phyloP scores from a whole-genome alignment of 768 basidiomycete genomes.

The Flagelloscypha sp. region DNA sequence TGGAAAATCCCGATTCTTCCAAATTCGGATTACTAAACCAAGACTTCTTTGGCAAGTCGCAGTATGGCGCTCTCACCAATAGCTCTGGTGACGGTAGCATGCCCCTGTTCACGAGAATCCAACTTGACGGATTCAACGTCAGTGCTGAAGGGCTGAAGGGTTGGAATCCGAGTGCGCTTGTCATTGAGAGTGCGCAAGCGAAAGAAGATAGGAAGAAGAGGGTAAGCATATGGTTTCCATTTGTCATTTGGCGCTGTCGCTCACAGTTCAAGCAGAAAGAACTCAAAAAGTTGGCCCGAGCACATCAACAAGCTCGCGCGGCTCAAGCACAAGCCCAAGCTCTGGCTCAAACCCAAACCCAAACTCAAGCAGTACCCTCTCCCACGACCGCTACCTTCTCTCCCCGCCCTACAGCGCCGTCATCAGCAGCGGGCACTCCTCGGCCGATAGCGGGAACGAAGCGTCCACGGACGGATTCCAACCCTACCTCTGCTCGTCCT shows the following conservation, averaged over 20 bases:
- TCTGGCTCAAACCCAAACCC: slow-evolving; percentile 15
- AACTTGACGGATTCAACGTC: slow-evolving; percentile 65
- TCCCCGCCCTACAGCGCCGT: too few relatives aligned
- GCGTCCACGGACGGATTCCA: too few relatives aligned
- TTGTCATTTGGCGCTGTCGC: slow-evolving; percentile 2
- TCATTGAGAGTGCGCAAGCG: slow-evolving; percentile 65
- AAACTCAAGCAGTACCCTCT: slow-evolving; percentile 15
- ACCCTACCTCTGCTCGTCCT: too few relatives aligned
- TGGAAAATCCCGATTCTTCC: slow-evolving; percentile 66
- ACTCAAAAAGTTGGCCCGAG: slow-evolving; percentile 58
- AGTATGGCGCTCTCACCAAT: too few relatives aligned
- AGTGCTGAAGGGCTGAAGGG: slow-evolving; percentile 67
- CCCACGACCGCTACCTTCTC: slow-evolving; percentile 15
- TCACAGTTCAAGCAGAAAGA: slow-evolving; percentile 47
- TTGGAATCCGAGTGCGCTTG: slow-evolving; percentile 57
- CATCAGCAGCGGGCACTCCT: too few relatives aligned
- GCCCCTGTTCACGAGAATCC: too few relatives aligned
- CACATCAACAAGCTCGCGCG: too few relatives aligned
- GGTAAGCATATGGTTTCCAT: slow-evolving; percentile 39
- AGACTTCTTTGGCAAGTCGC: too few relatives aligned
- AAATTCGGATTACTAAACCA: slow-evolving; percentile 60
- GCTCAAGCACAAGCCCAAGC: slow-evolving; percentile 27
- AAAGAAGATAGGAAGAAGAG: slow-evolving; percentile 71
- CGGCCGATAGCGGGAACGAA: too few relatives aligned
- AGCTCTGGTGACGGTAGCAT: too few relatives aligned